phyloP scores from a whole-genome alignment of 2,329 filamentous ascomycete species.

The Lecanicillium sp. region DNA sequence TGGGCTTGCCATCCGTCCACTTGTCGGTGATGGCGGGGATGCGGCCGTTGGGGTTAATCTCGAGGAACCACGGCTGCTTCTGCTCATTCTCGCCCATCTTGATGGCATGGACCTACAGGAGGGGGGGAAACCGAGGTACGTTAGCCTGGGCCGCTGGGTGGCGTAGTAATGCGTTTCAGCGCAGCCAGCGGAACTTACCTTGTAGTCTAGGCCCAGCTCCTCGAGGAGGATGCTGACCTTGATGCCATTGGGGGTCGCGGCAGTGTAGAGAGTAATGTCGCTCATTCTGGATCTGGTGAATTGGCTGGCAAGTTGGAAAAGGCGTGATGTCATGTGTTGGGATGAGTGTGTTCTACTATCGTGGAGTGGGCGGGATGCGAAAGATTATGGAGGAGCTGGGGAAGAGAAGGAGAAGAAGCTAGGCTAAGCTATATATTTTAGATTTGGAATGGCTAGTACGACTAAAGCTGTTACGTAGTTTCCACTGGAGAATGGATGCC shows the following conservation, averaged over 20 bases:
- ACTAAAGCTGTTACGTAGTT: too few species aligned
- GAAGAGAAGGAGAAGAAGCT: too few species aligned
- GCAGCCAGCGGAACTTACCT: conserved; percentile 31
- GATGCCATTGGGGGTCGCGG: conserved; percentile 80
- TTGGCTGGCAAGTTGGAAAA: conserved; percentile 17
- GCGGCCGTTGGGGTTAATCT: conserved; percentile 88
- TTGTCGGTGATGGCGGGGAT: conserved; percentile 83
- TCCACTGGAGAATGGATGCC: too few species aligned
- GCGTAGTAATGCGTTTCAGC: background rate
- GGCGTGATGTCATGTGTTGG: conserved; percentile 17
- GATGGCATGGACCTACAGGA: conserved; percentile 46
- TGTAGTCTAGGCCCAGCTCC: conserved; percentile 77
- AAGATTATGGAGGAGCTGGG: too few species aligned
- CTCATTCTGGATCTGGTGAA: conserved; percentile 27
- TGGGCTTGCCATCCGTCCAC: conserved; percentile 61
- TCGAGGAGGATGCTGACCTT: conserved; percentile 83
- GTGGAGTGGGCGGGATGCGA: background rate
- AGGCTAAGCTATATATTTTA: too few species aligned
- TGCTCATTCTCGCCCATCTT: conserved; percentile 69
- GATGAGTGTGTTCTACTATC: background rate
- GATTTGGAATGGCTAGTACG: too few species aligned
- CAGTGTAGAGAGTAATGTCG: conserved; percentile 74
- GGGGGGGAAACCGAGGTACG: too few species aligned
- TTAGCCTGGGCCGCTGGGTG: background rate
- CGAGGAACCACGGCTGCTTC: conserved; percentile 79